A percentile compares a stretch with the other conserved stretches of the same genome.
These are phyloP conservation scores for Pleurotus cornucopiae DNA, from an alignment of 768 basidiomycete species.

Conservation along the genomic window DNA sequence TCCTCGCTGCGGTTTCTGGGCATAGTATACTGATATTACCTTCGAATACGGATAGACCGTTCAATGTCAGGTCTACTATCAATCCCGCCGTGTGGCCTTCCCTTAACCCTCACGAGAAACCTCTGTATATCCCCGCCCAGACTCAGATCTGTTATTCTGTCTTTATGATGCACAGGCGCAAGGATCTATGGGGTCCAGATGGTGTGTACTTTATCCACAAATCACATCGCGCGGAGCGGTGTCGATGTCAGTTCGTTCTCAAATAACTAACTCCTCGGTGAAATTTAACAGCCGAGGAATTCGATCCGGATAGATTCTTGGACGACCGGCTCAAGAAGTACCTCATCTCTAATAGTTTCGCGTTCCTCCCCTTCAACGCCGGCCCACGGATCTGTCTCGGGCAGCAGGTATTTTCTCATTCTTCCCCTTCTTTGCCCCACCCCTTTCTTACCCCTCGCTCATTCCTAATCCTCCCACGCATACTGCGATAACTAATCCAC, in stretches of 20 bases:
- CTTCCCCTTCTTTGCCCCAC: too few relatives aligned
- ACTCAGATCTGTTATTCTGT: slow-evolving; percentile 12
- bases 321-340: slow-evolving; percentile 36
- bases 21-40: neutral
- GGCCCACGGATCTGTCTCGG: slow-evolving; percentile 15
- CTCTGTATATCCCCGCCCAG: slow-evolving; percentile 11
- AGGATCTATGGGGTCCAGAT: slow-evolving; percentile 41
- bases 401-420: slow-evolving; percentile 14
- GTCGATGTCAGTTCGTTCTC: too few relatives aligned
- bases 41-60: neutral
- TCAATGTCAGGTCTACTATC: neutral
- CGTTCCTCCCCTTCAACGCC: slow-evolving; percentile 39
- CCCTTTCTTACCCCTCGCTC: too few relatives aligned
- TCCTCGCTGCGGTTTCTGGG: too few relatives aligned
- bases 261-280: too few relatives aligned
- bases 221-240: too few relatives aligned
- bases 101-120: slow-evolving; percentile 3
- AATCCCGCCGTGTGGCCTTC: neutral
- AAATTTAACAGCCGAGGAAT: slow-evolving; percentile 26
- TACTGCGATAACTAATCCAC: neutral
- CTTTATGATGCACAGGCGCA: slow-evolving; percentile 18
- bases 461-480: neutral
- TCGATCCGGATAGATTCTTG: slow-evolving; percentile 51
- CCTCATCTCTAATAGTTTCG: slow-evolving; percentile 33
- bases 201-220: slow-evolving; percentile 15